These are phyloP conservation scores for Selenicereus undatus DNA, from an alignment of 148 eudicot genomes.

Conservation along the genomic window DNA sequence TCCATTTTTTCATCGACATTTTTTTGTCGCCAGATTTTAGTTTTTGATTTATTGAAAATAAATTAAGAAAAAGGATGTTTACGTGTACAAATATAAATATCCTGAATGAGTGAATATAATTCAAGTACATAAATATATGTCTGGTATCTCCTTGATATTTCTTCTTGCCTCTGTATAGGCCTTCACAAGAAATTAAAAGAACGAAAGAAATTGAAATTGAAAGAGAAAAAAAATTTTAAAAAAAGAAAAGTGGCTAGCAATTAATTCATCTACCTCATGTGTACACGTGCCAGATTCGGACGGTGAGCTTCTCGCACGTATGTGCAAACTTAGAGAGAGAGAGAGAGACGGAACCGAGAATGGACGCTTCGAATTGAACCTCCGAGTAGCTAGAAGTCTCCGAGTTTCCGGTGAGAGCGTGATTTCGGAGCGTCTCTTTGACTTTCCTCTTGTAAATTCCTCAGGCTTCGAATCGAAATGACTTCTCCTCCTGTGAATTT, in stretches of 20 bases:
- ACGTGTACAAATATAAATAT: conserved; percentile 4
- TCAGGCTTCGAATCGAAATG: conserved; percentile 27
- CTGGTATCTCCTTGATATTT: not conserved
- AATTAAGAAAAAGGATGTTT: not conserved
- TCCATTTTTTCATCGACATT: not conserved
- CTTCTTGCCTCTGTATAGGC: not conserved
- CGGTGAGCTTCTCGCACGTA: conserved; percentile 13
- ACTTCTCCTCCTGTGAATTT: conserved; percentile 16
- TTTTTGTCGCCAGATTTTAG: not conserved
- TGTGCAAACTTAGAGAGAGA: not conserved
- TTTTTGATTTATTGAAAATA: not conserved
- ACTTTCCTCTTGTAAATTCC: conserved; percentile 31
- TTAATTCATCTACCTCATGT: conserved; percentile 18
- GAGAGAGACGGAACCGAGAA: not conserved
- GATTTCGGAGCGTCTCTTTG: conserved; percentile 17
- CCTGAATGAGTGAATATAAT: not conserved
- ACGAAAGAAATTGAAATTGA: not conserved
- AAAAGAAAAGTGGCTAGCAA: not conserved
- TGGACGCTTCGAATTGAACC: not conserved
- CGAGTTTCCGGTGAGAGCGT: conserved; percentile 33
- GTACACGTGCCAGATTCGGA: conserved; percentile 14
- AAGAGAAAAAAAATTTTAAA: not conserved
- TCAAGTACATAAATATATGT: not conserved
- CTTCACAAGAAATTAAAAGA: not conserved
- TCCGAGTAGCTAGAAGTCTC: conserved; percentile 22